Conservation (phyloP, 1,284 basidiomycete genomes). For the Ceratobasidium sp. region DNA sequence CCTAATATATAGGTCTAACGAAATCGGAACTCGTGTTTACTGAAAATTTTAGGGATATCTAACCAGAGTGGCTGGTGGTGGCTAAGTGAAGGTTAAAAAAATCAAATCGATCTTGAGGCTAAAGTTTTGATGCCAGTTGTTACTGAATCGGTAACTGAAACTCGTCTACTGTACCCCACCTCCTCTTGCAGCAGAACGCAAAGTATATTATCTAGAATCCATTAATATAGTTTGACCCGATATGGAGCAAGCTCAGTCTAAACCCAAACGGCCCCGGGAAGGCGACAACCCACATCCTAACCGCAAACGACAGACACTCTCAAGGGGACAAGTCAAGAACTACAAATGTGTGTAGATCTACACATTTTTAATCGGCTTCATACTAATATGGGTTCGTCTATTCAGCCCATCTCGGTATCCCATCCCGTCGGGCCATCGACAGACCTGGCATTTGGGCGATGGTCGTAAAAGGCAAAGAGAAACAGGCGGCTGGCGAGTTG, state of each 20-base stretch:
- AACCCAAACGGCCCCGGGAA: slow-evolving; percentile 3
- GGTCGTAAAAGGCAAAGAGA: slow-evolving; percentile 83
- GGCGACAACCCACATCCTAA: neutral
- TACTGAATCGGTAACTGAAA: neutral
- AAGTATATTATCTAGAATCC: neutral
- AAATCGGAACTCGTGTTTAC: neutral
- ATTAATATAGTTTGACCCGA: neutral
- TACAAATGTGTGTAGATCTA: slow-evolving; percentile 13
- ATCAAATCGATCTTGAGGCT: neutral
- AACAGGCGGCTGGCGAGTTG: slow-evolving; percentile 75
- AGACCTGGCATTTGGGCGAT: slow-evolving; percentile 85
- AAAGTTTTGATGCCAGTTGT: neutral
- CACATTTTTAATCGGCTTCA: neutral
- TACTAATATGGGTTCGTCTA: neutral
- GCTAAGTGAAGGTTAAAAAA: neutral
- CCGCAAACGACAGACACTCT: slow-evolving; percentile 28
- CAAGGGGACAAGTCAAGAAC: slow-evolving; percentile 39
- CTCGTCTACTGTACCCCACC: neutral
- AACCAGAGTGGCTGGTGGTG: slow-evolving; percentile 11
- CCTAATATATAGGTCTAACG: neutral
- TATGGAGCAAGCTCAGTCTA: neutral
- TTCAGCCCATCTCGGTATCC: slow-evolving; percentile 22
- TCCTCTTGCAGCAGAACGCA: neutral
- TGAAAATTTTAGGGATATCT: neutral
- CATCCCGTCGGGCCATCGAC: slow-evolving; percentile 62